Conservation (phyloP, 768 basidiomycete species). For the Leccinum sublutescens region DNA sequence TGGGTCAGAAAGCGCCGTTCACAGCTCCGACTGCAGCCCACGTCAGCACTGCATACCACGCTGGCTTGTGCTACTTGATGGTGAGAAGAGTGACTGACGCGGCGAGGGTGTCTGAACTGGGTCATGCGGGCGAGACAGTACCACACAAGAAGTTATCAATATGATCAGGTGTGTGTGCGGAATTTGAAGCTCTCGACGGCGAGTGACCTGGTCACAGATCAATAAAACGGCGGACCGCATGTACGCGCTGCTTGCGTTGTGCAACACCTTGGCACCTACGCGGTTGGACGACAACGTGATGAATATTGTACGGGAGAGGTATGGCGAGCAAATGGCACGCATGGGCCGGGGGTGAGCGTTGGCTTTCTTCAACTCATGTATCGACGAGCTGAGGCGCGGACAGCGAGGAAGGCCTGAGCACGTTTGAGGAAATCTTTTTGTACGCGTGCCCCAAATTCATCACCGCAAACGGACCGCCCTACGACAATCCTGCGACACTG, state of each 20-base stretch:
- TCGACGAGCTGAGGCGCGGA: background rate
- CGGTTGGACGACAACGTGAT: slow-evolving; percentile 93
- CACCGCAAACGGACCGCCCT: slow-evolving; percentile 89
- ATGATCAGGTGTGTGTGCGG: slow-evolving; percentile 69
- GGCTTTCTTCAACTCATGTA: background rate
- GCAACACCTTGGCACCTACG: slow-evolving; percentile 89
- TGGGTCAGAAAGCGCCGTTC: slow-evolving; percentile 91
- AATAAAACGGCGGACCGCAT: slow-evolving; percentile 97
- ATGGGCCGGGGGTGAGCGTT: slow-evolving; percentile 76
- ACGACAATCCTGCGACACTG: slow-evolving; percentile 73
- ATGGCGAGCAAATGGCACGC: slow-evolving; percentile 85
- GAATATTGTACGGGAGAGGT: slow-evolving; percentile 89
- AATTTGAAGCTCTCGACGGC: background rate
- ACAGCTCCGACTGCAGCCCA: slow-evolving; percentile 96
- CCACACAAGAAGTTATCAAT: slow-evolving; percentile 95
- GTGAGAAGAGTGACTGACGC: slow-evolving; percentile 94
- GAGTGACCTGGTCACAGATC: slow-evolving; percentile 51
- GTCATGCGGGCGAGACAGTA: slow-evolving; percentile 95
- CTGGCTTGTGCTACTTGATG: slow-evolving; percentile 96
- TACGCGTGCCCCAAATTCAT: slow-evolving; percentile 98
- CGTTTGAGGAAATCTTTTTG: slow-evolving; percentile 64
- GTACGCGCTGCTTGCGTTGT: slow-evolving; percentile 94
- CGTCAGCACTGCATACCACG: slow-evolving; percentile 92
- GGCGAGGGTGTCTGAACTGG: slow-evolving; percentile 91
- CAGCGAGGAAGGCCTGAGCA: slow-evolving; percentile 64